phyloP scores from a whole-genome alignment of 2,329 filamentous ascomycete genomes.

The Celoporthe dispersa region DNA sequence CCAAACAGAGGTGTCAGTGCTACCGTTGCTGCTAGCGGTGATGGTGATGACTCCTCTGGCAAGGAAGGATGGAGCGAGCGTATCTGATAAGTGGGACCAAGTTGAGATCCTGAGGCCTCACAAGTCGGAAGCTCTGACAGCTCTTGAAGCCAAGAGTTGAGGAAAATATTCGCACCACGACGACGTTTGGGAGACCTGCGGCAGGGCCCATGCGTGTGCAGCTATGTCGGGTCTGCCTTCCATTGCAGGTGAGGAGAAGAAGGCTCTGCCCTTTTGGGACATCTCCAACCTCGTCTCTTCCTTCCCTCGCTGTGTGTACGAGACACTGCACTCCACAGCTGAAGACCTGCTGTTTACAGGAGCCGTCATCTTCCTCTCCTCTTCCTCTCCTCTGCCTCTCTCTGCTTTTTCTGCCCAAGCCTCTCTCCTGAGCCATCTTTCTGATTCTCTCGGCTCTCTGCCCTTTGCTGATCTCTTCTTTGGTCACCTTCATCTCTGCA shows the following conservation, averaged over 20 bases:
- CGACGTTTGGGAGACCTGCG: neutral
- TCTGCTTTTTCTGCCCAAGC: neutral
- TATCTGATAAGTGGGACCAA: neutral
- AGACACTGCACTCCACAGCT: neutral
- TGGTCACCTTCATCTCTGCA: neutral
- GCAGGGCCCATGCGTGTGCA: conserved; percentile 2
- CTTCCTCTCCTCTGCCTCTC: neutral
- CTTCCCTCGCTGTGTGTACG: neutral
- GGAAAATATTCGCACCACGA: neutral
- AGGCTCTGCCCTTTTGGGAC: neutral
- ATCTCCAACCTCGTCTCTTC: conserved; percentile 13
- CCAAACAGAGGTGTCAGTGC: neutral
- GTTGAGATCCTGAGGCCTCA: neutral
- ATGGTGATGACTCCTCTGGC: neutral
- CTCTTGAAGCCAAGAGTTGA: conserved; percentile 2
- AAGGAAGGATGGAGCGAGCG: neutral
- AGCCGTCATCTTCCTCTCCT: neutral
- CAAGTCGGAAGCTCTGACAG: neutral
- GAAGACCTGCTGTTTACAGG: neutral
- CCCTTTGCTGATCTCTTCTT: neutral
- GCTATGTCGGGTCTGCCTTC: conserved; percentile 16
- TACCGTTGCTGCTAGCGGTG: neutral
- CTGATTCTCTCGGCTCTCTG: neutral
- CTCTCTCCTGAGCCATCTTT: neutral
- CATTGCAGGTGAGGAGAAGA: conserved; percentile 8